Evolutionary conservation across 2,329 filamentous ascomycete species (phyloP).

Genomic region (Fusarium hainanense): DNA sequence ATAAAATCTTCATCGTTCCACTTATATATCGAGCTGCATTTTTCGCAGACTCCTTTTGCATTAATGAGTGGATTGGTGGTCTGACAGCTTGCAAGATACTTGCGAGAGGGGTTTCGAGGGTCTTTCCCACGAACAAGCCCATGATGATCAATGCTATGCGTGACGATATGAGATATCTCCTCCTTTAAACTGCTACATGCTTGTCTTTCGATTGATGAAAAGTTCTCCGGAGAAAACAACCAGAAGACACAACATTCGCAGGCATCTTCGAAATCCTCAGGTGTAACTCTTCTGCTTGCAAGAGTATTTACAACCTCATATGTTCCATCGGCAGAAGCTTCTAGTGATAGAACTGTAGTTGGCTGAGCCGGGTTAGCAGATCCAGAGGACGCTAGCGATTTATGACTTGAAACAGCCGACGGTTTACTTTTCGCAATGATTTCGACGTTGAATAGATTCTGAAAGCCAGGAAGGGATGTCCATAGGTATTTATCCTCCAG

Average conservation of each 20-base stretch:
- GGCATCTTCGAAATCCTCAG: conserved; percentile 3
- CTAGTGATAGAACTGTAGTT: no score
- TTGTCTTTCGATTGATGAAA: conserved; percentile 13
- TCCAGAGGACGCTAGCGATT: fast-evolving
- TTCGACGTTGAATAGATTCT: conserved; percentile 31
- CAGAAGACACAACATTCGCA: conserved; percentile 26
- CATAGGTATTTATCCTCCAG: conserved; percentile 31
- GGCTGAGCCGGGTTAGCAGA: no score
- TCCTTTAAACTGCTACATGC: conserved; percentile 20
- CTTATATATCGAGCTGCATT: conserved; percentile 20
- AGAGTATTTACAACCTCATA: no score
- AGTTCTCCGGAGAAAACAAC: conserved; percentile 2
- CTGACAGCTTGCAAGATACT: conserved; percentile 28
- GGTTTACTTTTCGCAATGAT: no score
- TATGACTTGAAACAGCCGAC: fast-evolving
- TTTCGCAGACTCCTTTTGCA: conserved; percentile 20
- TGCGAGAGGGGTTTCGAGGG: conserved; percentile 11
- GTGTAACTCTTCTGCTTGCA: neutral
- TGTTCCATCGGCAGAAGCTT: no score
- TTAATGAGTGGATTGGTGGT: conserved; percentile 9
- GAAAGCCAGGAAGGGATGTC: neutral
- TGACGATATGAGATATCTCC: conserved; percentile 35
- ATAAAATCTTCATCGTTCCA: conserved; percentile 21
- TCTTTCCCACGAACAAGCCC: conserved; percentile 34
- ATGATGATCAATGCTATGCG: conserved; percentile 36